These are phyloP conservation scores for Aphanomyces cochlioides DNA, from an alignment of 352 stramenopile species.

Conservation along the genomic window DNA sequence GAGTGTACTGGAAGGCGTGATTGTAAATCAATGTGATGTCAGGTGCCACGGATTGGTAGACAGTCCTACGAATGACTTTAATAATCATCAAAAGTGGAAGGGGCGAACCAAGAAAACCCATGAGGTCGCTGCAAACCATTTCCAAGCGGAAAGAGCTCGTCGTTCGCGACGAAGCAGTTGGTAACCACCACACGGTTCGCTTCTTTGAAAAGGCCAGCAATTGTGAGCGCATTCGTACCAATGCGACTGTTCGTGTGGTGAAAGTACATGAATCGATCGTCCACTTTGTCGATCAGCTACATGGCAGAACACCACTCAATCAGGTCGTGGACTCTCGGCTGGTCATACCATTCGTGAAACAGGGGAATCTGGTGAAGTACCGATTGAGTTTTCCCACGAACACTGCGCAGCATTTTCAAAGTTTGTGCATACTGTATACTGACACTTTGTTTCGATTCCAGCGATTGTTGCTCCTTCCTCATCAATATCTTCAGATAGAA, in stretches of 20 bases:
- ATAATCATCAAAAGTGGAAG: background rate
- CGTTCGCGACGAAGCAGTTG: background rate
- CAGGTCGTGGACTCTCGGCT: background rate
- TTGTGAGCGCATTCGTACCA: background rate
- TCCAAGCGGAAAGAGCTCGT: background rate
- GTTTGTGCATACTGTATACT: background rate
- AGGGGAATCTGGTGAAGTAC: background rate
- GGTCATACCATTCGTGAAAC: too few species aligned
- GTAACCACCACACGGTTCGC: background rate
- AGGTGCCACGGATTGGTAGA: background rate
- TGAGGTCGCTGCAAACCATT: background rate
- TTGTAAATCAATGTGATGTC: background rate
- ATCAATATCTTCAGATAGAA: background rate
- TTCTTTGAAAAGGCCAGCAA: background rate
- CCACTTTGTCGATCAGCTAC: background rate
- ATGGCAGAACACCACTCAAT: background rate
- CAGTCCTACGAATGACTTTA: background rate
- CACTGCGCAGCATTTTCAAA: background rate
- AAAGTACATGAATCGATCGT: constrained; percentile 1
- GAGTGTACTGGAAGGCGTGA: background rate
- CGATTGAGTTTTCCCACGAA: background rate
- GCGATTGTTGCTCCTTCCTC: background rate
- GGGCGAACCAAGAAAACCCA: background rate
- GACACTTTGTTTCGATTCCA: background rate
- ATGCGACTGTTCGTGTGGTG: background rate